phyloP scores from a whole-genome alignment of 2,329 filamentous ascomycete species.

The Trichophaea hybrida region DNA sequence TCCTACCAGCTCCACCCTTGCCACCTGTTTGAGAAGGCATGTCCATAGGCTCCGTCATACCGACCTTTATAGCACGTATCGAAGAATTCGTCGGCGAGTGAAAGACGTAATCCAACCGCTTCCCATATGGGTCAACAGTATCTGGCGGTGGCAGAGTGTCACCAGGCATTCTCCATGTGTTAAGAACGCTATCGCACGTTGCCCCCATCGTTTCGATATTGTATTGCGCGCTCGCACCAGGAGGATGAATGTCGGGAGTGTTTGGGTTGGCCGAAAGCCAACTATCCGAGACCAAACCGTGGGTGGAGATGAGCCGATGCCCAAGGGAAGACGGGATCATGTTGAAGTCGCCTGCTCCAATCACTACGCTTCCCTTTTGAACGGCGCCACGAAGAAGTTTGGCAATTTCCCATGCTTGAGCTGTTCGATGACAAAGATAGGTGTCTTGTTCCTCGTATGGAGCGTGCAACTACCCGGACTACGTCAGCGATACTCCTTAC shows the following conservation, averaged over 20 bases:
- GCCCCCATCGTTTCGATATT: constrained; percentile 65
- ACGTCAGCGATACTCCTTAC: neutral
- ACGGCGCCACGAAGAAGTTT: constrained; percentile 73
- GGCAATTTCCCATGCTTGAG: constrained; percentile 88
- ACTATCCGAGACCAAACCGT: constrained; percentile 62
- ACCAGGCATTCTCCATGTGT: constrained; percentile 89
- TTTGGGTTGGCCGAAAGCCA: constrained; percentile 78
- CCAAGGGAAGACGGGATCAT: constrained; percentile 80
- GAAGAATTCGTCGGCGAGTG: constrained; percentile 22
- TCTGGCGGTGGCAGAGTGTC: constrained; percentile 47
- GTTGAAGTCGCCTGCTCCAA: constrained; percentile 81
- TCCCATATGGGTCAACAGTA: constrained; percentile 57
- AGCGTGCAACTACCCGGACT: constrained; percentile 48
- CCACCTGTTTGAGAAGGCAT: constrained; percentile 18
- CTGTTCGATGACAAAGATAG: constrained; percentile 78
- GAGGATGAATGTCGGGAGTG: constrained; percentile 62
- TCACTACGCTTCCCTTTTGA: constrained; percentile 65
- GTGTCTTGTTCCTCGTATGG: constrained; percentile 77
- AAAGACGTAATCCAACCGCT: constrained; percentile 90
- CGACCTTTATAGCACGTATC: constrained; percentile 55
- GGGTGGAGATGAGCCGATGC: constrained; percentile 65
- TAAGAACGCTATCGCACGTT: constrained; percentile 72
- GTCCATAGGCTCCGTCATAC: constrained; percentile 49
- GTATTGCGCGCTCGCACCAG: constrained; percentile 59
- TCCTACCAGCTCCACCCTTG: constrained; percentile 54